phyloP scores from a whole-genome alignment of 116 monocot species.

The Posidonia oceanica region DNA sequence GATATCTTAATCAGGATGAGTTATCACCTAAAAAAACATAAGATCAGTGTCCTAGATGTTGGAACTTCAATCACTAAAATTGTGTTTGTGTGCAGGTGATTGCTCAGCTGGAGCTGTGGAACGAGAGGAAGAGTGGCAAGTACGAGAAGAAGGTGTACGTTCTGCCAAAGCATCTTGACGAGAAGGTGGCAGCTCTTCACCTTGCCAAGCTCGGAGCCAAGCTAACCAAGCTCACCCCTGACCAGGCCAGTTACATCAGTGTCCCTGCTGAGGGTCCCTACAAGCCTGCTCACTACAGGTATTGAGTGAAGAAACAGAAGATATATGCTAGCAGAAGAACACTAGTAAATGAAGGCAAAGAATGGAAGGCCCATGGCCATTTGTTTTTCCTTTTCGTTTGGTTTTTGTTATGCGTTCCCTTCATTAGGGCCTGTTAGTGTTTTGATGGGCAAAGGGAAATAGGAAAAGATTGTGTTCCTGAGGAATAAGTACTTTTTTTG shows the following conservation, averaged over 20 bases:
- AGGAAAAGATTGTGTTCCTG: not conserved
- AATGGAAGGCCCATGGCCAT: not conserved
- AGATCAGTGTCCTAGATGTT: too few relatives aligned
- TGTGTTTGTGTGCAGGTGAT: conserved; percentile 43
- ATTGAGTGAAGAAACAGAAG: conserved; percentile 15
- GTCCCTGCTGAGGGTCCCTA: conserved; percentile 70
- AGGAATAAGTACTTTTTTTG: not conserved
- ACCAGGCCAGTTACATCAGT: conserved; percentile 75
- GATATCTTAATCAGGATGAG: too few relatives aligned
- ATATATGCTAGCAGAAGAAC: too few relatives aligned
- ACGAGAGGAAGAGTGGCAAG: conserved; percentile 70
- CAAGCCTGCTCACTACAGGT: conserved; percentile 84
- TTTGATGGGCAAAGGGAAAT: not conserved
- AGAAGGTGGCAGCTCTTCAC: conserved; percentile 87
- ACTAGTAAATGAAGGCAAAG: not conserved
- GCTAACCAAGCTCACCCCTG: conserved; percentile 60
- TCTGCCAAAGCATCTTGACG: conserved; percentile 84
- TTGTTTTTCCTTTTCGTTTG: conserved; percentile 1
- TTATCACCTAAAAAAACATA: too few relatives aligned
- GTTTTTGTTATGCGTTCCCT: not conserved
- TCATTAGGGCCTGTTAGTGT: not conserved
- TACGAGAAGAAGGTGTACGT: conserved; percentile 95
- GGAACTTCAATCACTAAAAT: too few relatives aligned
- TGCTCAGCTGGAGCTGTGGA: conserved; percentile 93
- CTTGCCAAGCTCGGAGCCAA: conserved; percentile 82